Base-by-base conservation (phyloP, 164 flowering plant genomes). In the Hamamelis virginiana region DNA sequence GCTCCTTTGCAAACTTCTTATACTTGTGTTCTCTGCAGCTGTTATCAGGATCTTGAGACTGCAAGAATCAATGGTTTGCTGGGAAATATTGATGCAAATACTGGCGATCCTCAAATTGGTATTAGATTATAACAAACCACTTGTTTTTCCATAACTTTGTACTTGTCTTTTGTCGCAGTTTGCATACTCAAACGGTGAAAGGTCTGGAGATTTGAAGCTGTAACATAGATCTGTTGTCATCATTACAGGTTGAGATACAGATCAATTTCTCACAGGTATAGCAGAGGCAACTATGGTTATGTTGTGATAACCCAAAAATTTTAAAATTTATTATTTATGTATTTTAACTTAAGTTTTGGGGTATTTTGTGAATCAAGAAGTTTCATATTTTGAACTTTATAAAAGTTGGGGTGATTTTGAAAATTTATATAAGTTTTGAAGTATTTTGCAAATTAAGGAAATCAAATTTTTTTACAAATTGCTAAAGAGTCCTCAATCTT, bases 41-140 rank as follows among this genome's bases (percentile, higher is more conserved):
- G 99, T 63, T 94, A 90, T 75, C 99, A 95, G 77, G 99, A 95
- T 75, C 93, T 95, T 73, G 99, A 95, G 78, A 95, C 99, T 62
- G 99, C 98, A 65, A 90, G 99, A 81, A 83, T 92, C 62, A 86
- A 87, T 80, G 99, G 96, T 25, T 62, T 92, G 72, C 89, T 95
- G 8, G 99, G 99, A 74, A 95, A 90, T 60, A 83, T 95, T 73
- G 99, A 95, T 74, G 98, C 99, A 9, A 95, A 95, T 82, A 84
- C 89, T 62, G 99, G 99, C 0, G 99, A 92, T 72, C 97, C 99
- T 71, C 99, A 95, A 70, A 79, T 84, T 71, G 97, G 98, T 92
- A 90, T 18, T 38, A 9, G 14, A 8, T 41, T 64, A 15, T 62
- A 23, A 25, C 45, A 16, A n/a, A 22, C 25, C 57, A 19, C 1